These are phyloP conservation scores for Nothomitra cinnamomea DNA, from an alignment of 2,329 filamentous ascomycete species.

Conservation along the genomic window DNA sequence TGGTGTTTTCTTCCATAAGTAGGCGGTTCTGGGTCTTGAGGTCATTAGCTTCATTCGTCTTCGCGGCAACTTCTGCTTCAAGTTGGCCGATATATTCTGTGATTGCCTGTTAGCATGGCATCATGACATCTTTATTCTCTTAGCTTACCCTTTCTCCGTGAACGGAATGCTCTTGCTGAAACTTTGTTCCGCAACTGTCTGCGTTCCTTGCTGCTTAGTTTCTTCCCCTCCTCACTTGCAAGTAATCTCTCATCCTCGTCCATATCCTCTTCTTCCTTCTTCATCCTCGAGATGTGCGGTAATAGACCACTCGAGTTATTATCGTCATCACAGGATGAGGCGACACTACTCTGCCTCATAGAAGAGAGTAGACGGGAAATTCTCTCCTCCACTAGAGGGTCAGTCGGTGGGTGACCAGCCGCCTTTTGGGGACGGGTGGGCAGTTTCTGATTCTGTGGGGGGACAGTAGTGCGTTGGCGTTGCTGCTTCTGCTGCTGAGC, in stretches of 20 bases:
- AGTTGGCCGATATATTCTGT: conserved; percentile 93
- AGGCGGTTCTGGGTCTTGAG: conserved; percentile 67
- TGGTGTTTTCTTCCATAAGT: conserved; percentile 71
- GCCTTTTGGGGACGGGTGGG: conserved; percentile 15
- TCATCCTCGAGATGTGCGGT: conserved; percentile 54
- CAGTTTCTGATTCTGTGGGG: not conserved
- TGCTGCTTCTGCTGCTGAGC: conserved; percentile 36
- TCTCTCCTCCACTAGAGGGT: conserved; percentile 73
- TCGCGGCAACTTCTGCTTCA: conserved; percentile 71
- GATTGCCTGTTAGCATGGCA: conserved; percentile 30
- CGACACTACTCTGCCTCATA: conserved; percentile 61
- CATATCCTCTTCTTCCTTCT: conserved; percentile 97
- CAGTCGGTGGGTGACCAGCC: conserved; percentile 24
- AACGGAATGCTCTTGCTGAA: conserved; percentile 91
- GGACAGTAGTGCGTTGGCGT: conserved; percentile 16
- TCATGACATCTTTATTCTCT: not conserved
- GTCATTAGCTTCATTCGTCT: conserved; percentile 68
- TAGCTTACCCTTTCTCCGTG: conserved; percentile 81
- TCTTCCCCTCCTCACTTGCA: conserved; percentile 97
- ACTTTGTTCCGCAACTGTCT: conserved; percentile 98
- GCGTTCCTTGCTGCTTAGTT: conserved; percentile 93
- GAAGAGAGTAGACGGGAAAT: conserved; percentile 85
- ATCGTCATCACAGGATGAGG: conserved; percentile 33
- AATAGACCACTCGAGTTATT: conserved; percentile 26
- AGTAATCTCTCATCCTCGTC: conserved; percentile 89